A percentile compares a stretch with the other conserved stretches of the same genome.
Evolutionary conservation across 106 monocot genomes (phyloP).

Genomic region (Dendrobium nobile): DNA sequence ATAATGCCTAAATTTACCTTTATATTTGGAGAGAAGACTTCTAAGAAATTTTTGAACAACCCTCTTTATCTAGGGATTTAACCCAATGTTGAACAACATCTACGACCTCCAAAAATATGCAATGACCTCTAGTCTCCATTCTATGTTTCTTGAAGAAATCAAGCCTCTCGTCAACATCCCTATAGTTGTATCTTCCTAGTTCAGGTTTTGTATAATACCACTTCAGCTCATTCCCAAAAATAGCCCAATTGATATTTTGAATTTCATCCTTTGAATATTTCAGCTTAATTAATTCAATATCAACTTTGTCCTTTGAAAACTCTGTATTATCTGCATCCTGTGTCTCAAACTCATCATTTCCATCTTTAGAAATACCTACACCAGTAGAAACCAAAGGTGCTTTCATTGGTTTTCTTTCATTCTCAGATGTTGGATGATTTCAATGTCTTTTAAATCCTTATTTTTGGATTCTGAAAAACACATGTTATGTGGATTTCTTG

Average conservation of each 20-base stretch:
- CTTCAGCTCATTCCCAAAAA: slow-evolving; percentile 92
- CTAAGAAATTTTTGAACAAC: slow-evolving; percentile 57
- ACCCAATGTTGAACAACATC: slow-evolving; percentile 78
- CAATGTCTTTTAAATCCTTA: too few species aligned
- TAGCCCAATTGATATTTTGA: slow-evolving; percentile 86
- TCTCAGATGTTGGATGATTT: too few species aligned
- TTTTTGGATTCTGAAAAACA: too few species aligned
- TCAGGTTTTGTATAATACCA: slow-evolving; percentile 78
- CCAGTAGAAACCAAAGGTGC: too few species aligned
- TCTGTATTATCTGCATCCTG: too few species aligned
- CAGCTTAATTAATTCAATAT: too few species aligned
- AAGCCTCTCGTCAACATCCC: slow-evolving; percentile 78
- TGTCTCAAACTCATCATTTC: too few species aligned
- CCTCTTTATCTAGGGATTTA: slow-evolving; percentile 36
- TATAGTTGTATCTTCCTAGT: slow-evolving; percentile 64
- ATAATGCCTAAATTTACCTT: slow-evolving; percentile 70
- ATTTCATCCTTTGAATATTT: too few species aligned
- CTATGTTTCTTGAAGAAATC: slow-evolving; percentile 57
- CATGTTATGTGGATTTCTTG: too few species aligned
- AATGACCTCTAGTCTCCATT: slow-evolving; percentile 56
- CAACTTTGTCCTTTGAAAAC: too few species aligned
- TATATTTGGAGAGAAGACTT: slow-evolving; percentile 56
- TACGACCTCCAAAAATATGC: slow-evolving; percentile 92
- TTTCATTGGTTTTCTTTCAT: too few species aligned
- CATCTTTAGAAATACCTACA: too few species aligned